Percentiles rank a stretch among this genome's conserved stretches.
Conservation (phyloP, 768 basidiomycete genomes). For the Collybia sp. region DNA sequence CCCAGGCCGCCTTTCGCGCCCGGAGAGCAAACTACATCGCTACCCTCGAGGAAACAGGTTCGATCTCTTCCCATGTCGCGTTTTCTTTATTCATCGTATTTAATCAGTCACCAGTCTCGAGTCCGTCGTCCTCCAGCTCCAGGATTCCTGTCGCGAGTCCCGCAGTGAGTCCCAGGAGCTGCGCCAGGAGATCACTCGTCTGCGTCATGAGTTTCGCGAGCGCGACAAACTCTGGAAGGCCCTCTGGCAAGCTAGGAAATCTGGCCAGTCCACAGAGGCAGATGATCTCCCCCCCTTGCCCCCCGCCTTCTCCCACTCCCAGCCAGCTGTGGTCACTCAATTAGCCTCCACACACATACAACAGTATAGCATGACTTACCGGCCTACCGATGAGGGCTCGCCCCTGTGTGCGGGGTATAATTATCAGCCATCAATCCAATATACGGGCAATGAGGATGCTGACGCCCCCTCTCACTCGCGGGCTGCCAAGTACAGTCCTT, state of each 20-base stretch:
- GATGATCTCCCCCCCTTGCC: constrained; percentile 51
- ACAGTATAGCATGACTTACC: constrained; percentile 43
- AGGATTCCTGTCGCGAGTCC: constrained; percentile 73
- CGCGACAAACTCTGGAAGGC: constrained; percentile 72
- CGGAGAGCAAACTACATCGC: constrained; percentile 83
- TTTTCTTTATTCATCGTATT: constrained; percentile 8
- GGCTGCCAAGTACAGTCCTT: constrained; percentile 44
- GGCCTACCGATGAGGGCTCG: constrained; percentile 40
- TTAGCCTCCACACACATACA: constrained; percentile 25
- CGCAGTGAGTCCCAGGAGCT: constrained; percentile 58
- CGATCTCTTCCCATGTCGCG: constrained; percentile 7
- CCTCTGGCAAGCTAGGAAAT: constrained; percentile 63
- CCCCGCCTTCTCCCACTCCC: constrained; percentile 30
- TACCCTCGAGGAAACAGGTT: constrained; percentile 80
- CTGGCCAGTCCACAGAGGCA: constrained; percentile 42
- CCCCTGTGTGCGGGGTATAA: constrained; percentile 41
- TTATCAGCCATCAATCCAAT: constrained; percentile 45
- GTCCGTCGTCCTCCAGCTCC: constrained; percentile 78
- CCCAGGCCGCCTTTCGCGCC: constrained; percentile 81
- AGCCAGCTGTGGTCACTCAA: constrained; percentile 27
- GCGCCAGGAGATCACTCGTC: constrained; percentile 58
- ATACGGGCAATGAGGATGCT: constrained; percentile 17
- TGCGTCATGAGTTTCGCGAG: constrained; percentile 62
- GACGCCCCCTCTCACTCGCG: constrained; percentile 27
- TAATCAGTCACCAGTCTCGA: constrained; percentile 73